Base-by-base conservation (phyloP, 2,329 filamentous ascomycete species). In the Elsinoe arachidis region DNA sequence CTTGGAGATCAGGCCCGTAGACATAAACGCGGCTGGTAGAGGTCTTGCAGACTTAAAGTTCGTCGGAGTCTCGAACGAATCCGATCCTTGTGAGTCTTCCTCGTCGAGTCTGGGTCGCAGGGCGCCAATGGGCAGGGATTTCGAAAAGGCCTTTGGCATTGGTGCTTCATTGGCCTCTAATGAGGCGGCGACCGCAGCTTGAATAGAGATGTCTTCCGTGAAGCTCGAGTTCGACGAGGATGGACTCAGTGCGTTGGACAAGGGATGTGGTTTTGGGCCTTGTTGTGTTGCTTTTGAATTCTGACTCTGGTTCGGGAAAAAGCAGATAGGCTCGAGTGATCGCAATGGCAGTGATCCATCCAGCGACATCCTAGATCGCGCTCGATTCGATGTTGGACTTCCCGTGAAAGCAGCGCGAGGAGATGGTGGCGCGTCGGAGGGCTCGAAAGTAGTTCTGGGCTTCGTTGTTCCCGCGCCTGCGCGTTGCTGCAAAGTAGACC, bases 1-100 rank as follows among this genome's bases (percentile, higher is more conserved):
- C 74, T 99, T 99, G 10, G 93, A 96, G 56, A 99, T 86, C 26
- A 99, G 76, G 1, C 92, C 91, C 0, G 93, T 97, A 1, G 93
- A 97, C 78, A 90, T 90, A 72, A 96, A 96, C 5, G 90, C 90
- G 39, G 87, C 84, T 33, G 88, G 85, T 57, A 88, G 80, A 19
- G 91, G 87, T 67, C 85, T 90, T 6, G 83, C 86, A 53, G 82
- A 77, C 70, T 89, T 91, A 73, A 88, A 93, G 56, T 81, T 82
- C 56, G 86, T 80, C 0, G 89, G 89, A 0, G 89, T 95, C 33
- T 86, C 85, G 63, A 89, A 85, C 3, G 77, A 78, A 17, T 77
- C 69, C 12, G 60, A 56, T 21, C 62, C 79, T 26, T 51, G 46
- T 19, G 46, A 51, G 73, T 72, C 72, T 21, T 77, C 69, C 49